Evolutionary conservation across 2,329 filamentous ascomycete species (phyloP).

Genomic region (Aspergillus sp.): DNA sequence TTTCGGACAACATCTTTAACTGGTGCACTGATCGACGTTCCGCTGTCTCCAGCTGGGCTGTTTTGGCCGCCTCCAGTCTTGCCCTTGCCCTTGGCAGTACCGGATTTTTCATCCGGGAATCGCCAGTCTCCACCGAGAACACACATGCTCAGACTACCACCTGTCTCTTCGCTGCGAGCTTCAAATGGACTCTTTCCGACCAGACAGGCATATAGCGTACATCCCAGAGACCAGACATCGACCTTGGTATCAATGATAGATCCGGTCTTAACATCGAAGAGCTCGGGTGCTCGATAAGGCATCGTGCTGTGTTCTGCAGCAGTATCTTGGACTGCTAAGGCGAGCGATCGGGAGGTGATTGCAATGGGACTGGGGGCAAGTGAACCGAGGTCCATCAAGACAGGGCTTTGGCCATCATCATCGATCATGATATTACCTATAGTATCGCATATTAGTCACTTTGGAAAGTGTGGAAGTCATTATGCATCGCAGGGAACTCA

Average conservation of each 20-base stretch:
- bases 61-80: constrained; percentile 32
- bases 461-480: background rate
- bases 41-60: constrained; percentile 28
- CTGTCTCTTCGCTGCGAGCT: constrained; percentile 91
- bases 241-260: constrained; percentile 91
- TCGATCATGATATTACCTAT: constrained; percentile 94
- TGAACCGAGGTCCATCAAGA: constrained; percentile 96
- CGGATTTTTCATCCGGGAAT: constrained; percentile 79
- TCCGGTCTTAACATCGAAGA: constrained; percentile 96
- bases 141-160: constrained; percentile 86
- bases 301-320: constrained; percentile 97
- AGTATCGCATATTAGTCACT: background rate
- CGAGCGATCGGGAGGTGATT: constrained; percentile 84
- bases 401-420: constrained; percentile 79
- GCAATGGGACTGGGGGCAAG: constrained; percentile 80
- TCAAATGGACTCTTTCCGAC: constrained; percentile 97
- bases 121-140: constrained; percentile 92
- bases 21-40: constrained; percentile 65
- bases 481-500: constrained; percentile 36
- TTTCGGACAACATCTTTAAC: constrained; percentile 83
- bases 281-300: constrained; percentile 94
- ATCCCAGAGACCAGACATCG: constrained; percentile 96
- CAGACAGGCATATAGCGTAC: constrained; percentile 94
- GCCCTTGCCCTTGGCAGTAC: constrained; percentile 56
- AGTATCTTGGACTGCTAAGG: constrained; percentile 86